phyloP scores from a whole-genome alignment of 108 stramenopile genomes.

The Aureococcus anophagefferens region DNA sequence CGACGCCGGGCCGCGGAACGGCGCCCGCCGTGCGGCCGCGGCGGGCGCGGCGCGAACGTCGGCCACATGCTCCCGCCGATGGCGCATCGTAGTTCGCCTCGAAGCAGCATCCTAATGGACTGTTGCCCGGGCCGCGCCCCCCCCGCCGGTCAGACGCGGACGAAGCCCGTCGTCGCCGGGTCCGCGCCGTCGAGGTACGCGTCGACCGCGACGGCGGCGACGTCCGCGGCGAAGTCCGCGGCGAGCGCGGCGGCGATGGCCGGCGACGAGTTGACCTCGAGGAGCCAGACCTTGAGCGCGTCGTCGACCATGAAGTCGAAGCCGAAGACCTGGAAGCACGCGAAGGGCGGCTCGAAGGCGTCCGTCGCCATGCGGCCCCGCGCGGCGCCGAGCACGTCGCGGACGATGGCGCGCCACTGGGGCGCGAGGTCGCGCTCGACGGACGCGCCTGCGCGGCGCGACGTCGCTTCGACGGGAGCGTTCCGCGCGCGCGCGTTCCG shows the following conservation, averaged over 20 bases:
- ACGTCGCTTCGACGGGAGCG: background rate
- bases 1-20: no score
- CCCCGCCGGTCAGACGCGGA: no score
- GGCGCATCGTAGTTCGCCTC: no score
- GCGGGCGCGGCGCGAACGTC: no score
- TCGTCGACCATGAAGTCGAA: conserved; percentile 14
- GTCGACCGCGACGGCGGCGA: background rate
- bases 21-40: no score
- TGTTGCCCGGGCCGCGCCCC: no score
- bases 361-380: conserved; percentile 2
- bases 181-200: background rate
- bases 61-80: no score
- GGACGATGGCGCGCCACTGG: conserved; percentile 1
- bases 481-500: no score
- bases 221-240: background rate
- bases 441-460: no score
- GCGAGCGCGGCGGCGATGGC: background rate
- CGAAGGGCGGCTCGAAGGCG: background rate
- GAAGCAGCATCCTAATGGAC: no score
- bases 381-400: conserved; percentile 8
- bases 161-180: background rate
- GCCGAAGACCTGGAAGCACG: conserved; percentile 16
- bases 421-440: background rate
- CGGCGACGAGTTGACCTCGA: conserved; percentile 8
- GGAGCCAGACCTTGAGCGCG: conserved; percentile 12